phyloP scores from a whole-genome alignment of 2,329 filamentous ascomycete genomes.

The Beauveria brongniartii region DNA sequence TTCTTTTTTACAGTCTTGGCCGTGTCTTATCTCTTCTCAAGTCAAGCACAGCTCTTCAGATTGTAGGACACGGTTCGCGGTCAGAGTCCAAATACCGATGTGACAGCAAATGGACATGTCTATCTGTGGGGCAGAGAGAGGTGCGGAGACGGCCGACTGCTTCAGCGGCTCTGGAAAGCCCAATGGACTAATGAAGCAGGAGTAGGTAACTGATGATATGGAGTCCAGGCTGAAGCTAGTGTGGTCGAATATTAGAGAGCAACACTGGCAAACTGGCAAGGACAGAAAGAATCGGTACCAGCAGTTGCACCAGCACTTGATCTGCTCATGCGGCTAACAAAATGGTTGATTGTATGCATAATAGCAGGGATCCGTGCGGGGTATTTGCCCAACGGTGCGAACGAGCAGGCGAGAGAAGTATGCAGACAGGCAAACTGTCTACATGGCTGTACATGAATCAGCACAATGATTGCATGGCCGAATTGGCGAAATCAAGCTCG shows the following conservation, averaged over 20 bases:
- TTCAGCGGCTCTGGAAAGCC: conserved; percentile 2
- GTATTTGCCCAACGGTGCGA: neutral
- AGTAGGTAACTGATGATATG: neutral
- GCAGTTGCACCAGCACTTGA: neutral
- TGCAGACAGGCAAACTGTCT: too few relatives aligned
- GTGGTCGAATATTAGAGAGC: neutral
- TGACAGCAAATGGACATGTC: neutral
- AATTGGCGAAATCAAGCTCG: too few relatives aligned
- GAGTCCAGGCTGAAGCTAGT: neutral
- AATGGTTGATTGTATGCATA: neutral
- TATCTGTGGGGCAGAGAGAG: neutral
- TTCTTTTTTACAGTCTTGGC: neutral
- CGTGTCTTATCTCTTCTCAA: neutral
- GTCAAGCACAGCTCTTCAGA: neutral
- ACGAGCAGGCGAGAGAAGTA: neutral
- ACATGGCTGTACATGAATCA: too few relatives aligned
- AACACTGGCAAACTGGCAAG: too few relatives aligned
- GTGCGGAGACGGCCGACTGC: conserved; percentile 2
- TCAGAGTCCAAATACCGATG: neutral
- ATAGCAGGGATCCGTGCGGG: neutral
- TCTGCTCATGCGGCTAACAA: neutral
- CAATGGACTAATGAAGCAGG: neutral
- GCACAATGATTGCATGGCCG: too few relatives aligned
- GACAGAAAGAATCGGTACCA: neutral
- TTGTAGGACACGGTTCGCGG: neutral